Evolutionary conservation across 768 basidiomycete species (phyloP), one percentile per base, ranked within the genome.

Genomic region (Auriscalpium vulgare): DNA sequence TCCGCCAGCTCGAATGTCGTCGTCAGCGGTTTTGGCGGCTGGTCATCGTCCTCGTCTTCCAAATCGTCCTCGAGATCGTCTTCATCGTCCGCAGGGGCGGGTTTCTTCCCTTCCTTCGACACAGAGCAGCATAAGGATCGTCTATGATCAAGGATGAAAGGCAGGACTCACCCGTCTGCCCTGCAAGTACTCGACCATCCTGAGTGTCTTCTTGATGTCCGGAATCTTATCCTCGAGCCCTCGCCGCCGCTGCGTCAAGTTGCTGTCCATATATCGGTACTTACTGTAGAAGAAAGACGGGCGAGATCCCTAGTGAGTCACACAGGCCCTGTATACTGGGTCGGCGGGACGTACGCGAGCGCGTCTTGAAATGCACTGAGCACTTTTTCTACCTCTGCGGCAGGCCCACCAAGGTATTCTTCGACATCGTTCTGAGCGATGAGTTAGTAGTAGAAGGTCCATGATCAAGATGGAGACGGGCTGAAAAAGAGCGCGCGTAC

Each of bases 261-360:
- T 94, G 14, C 82, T 74, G 63, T 98, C 95, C 95, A 99, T 98
- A 73, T 95, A 97, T 50, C 90, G 88, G 76, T 99, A 98, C 78
- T 99, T 98, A 64, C 95, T 99, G 74, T 66, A 69, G 76, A 57
- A 62, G 59, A 36, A 19, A 50, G 37, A 37, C 53, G 67, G 63
- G 44, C 66, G 49, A 58, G 46, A 49, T 40, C 46, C 9, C 60
- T 45, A 19, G n/a, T 17, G 16, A 29, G 17, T 6, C 17, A 47
- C 11, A 47, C 8, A 1, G 2, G 17, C n/a, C 43, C 7, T 2
- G 21, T 59, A 58, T 60, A 21, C 21, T 21, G 21, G 21, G 21
- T 21, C 21, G 21, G 53, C 13, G 17, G 34, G 10, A 74, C 94
- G 72, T 74, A 97, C 95, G 94, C 89, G 70, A 97, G 80, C 21